Evolutionary conservation across 2,329 filamentous ascomycete genomes (phyloP).

Genomic region (Domatiomyces globalis): DNA sequence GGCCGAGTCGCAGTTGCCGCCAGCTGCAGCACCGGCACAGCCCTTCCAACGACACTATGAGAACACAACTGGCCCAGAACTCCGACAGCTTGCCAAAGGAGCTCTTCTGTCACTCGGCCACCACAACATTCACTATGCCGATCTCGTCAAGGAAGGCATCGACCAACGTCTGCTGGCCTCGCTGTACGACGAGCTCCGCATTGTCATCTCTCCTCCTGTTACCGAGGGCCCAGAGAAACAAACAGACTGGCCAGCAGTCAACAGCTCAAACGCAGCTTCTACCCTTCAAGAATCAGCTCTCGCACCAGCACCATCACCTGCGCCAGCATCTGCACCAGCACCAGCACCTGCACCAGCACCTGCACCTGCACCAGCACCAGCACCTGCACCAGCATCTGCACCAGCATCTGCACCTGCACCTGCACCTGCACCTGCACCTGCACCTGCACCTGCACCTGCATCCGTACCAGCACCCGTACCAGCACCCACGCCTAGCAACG

Average conservation of each 20-base stretch:
- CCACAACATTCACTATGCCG: slow-evolving; percentile 57
- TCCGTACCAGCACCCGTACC: no score
- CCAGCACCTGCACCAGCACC: no score
- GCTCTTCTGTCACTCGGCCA: slow-evolving; percentile 49
- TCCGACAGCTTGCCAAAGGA: slow-evolving; percentile 42
- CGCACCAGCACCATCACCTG: not conserved
- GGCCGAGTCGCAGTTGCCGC: not conserved
- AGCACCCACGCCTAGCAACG: not conserved
- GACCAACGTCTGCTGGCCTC: slow-evolving; percentile 46
- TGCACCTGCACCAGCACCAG: not conserved
- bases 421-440: no score
- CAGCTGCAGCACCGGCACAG: not conserved
- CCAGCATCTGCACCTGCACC: not conserved
- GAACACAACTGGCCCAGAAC: slow-evolving; percentile 24
- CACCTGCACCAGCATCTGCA: not conserved
- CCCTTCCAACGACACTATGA: slow-evolving; percentile 9
- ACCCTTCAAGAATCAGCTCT: not conserved
- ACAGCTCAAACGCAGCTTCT: not conserved
- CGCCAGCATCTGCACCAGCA: no score
- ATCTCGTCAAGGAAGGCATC: slow-evolving; percentile 60
- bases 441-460: no score
- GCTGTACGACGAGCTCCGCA: slow-evolving; percentile 55
- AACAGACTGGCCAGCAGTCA: not conserved
- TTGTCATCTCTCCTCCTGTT: slow-evolving; percentile 25
- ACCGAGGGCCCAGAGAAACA: not conserved